Evolutionary conservation across 176 grass and related monocot species (phyloP).

Genomic region (Oryza australiensis): DNA sequence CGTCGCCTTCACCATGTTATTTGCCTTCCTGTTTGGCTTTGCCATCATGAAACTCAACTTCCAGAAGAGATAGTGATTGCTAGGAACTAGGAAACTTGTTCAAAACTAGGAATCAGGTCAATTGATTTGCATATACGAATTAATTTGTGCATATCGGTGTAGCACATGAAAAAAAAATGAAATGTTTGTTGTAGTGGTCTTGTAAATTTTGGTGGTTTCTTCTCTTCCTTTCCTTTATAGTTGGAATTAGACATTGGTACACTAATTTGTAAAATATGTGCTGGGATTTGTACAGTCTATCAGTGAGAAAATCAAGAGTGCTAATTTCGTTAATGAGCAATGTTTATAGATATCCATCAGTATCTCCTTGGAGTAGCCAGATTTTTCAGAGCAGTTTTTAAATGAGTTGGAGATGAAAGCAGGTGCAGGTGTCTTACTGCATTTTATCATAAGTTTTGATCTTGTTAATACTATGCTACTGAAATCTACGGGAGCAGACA

Average conservation of each 20-base stretch:
- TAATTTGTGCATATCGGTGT: not conserved
- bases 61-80: slow-evolving; percentile 50
- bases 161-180: not conserved
- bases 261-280: not conserved
- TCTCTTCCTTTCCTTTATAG: not conserved
- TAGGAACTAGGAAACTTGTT: not conserved
- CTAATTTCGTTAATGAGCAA: not conserved
- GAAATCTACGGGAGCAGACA: not conserved
- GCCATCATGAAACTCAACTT: slow-evolving; percentile 68
- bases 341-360: not conserved
- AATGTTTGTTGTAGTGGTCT: not conserved
- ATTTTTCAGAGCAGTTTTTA: no score
- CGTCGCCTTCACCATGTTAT: not conserved
- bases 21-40: slow-evolving; percentile 54
- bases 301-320: not conserved
- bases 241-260: not conserved
- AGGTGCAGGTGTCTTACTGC: not conserved
- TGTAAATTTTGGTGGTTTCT: not conserved
- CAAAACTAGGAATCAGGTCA: not conserved
- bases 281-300: not conserved
- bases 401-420: not conserved
- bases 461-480: not conserved
- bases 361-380: not conserved
- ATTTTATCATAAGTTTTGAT: not conserved
- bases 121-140: not conserved